phyloP scores from a whole-genome alignment of 805 yeast species.

The Myxozyma geophila region DNA sequence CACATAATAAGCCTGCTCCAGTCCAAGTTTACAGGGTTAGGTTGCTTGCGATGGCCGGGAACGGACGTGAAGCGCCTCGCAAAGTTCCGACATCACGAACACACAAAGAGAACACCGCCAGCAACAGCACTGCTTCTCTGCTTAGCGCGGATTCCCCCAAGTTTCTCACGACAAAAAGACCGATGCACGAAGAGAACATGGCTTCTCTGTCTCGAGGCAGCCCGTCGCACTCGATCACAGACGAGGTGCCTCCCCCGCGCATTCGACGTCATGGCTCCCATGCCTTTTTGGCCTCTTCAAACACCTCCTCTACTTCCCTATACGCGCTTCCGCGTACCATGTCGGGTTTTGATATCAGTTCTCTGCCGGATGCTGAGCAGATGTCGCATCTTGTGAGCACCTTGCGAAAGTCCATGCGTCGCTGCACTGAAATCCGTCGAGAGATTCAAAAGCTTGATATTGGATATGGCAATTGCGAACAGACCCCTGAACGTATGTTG shows the following conservation, averaged over 20 bases:
- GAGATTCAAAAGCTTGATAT: slow-evolving; percentile 1
- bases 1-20: too few species aligned
- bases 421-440: slow-evolving; percentile 25
- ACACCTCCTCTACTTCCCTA: slow-evolving; percentile 10
- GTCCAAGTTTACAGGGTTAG: too few species aligned
- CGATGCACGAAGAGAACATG: background rate
- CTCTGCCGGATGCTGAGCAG: slow-evolving; percentile 31
- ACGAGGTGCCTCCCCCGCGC: slow-evolving; percentile 2
- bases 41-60: too few species aligned
- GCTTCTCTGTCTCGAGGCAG: background rate
- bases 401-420: slow-evolving; percentile 23
- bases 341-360: slow-evolving; percentile 27
- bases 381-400: slow-evolving; percentile 24
- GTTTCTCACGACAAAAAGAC: background rate
- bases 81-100: background rate
- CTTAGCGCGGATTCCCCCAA: background rate
- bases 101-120: background rate
- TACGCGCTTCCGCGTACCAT: slow-evolving; percentile 18
- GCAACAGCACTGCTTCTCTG: background rate
- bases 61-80: background rate
- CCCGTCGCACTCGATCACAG: slow-evolving; percentile 4
- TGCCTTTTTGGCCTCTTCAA: background rate
- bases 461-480: slow-evolving; percentile 12
- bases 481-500: slow-evolving; percentile 14
- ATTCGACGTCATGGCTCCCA: slow-evolving; percentile 6